Percentiles rank a stretch among this genome's conserved stretches.
Conservation (phyloP, 1,284 basidiomycete genomes). For the Cryptococcus amylolentus region DNA sequence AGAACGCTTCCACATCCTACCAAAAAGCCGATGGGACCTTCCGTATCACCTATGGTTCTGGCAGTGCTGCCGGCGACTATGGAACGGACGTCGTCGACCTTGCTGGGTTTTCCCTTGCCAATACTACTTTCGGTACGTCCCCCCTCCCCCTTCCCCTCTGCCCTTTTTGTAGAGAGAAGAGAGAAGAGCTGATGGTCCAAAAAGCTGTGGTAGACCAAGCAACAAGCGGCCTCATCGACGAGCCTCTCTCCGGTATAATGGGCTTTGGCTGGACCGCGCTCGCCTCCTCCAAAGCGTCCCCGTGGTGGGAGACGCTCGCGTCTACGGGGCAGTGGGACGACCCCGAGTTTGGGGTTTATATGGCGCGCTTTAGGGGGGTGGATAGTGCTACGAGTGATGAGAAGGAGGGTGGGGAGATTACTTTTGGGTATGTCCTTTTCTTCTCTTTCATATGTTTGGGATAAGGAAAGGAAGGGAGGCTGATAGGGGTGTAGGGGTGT, state of each 20-base stretch:
- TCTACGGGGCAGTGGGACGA: conserved; percentile 60
- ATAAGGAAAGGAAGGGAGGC: no score
- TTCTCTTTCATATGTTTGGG: neutral
- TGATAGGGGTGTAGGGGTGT: conserved; percentile 3
- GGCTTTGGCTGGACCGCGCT: conserved; percentile 53
- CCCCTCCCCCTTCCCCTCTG: neutral
- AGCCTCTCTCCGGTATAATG: conserved; percentile 53
- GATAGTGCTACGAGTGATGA: conserved; percentile 55
- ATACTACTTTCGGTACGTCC: conserved; percentile 62
- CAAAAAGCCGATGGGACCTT: conserved; percentile 52
- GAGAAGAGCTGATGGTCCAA: neutral
- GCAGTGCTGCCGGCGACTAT: conserved; percentile 66
- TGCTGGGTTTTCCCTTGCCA: conserved; percentile 69
- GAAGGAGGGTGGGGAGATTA: conserved; percentile 69
- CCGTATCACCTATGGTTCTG: conserved; percentile 75
- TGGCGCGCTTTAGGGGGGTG: conserved; percentile 67
- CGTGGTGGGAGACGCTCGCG: conserved; percentile 62
- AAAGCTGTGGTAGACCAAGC: conserved; percentile 51
- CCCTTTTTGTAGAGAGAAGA: neutral
- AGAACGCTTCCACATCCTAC: conserved; percentile 30
- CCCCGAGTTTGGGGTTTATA: conserved; percentile 73
- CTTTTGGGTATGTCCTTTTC: conserved; percentile 54
- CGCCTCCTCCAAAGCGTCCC: conserved; percentile 49
- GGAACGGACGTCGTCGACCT: conserved; percentile 70
- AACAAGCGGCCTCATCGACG: conserved; percentile 42